These are phyloP conservation scores for Cladosporium phlei DNA, from an alignment of 2,329 filamentous ascomycete species.

Conservation along the genomic window DNA sequence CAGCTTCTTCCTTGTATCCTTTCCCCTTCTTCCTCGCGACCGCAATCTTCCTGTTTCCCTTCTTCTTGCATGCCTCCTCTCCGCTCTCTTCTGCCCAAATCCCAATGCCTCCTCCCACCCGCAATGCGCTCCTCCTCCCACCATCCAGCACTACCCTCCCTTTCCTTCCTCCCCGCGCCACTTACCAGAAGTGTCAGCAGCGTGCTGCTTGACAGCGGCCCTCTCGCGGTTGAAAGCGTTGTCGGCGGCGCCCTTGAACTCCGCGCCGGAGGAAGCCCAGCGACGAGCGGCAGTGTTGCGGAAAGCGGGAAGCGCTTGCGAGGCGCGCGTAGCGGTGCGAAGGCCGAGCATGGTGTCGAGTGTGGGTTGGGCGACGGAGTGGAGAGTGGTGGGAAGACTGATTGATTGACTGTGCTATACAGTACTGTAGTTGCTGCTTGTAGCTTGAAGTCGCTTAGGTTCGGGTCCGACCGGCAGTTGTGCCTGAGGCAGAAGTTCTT, in stretches of 20 bases:
- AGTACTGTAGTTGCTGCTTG: too few relatives aligned
- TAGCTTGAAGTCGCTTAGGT: too few relatives aligned
- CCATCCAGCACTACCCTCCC: not conserved
- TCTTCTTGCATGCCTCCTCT: not conserved
- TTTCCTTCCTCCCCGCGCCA: conserved; percentile 22
- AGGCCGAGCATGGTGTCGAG: conserved; percentile 13
- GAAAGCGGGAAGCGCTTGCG: conserved; percentile 11
- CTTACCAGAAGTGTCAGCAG: conserved; percentile 75
- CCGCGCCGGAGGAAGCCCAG: conserved; percentile 15
- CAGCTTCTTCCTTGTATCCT: not conserved
- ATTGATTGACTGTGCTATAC: too few relatives aligned
- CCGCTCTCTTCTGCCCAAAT: not conserved
- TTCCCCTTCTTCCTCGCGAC: not conserved
- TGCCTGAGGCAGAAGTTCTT: conserved; percentile 3
- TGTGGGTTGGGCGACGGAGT: not conserved
- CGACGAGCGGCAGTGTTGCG: conserved; percentile 10
- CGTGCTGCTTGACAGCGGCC: conserved; percentile 84
- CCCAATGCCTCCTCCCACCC: not conserved
- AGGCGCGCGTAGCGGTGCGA: conserved; percentile 11
- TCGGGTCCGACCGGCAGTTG: not conserved
- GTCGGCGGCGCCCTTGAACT: conserved; percentile 56
- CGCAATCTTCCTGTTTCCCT: not conserved
- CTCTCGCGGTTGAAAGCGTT: conserved; percentile 94
- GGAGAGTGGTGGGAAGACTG: conserved; percentile 7
- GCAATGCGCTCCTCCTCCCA: not conserved